Evolutionary conservation across 2,329 filamentous ascomycete genomes (phyloP).

Genomic region (Cladobotryum mycophilum): DNA sequence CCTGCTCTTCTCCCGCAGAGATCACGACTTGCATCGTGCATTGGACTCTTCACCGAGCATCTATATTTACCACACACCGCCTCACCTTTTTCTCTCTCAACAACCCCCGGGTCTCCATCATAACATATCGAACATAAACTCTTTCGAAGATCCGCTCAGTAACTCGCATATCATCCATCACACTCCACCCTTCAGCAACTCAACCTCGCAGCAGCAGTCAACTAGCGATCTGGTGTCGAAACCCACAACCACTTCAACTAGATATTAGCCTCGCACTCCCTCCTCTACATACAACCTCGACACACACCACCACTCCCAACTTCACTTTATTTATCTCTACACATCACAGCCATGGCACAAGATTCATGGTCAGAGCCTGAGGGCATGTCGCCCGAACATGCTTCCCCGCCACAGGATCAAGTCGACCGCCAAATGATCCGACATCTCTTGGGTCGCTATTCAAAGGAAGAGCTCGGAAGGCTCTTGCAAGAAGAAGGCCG

Average conservation of each 20-base stretch:
- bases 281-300: neutral
- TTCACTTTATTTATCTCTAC: neutral
- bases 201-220: too few species aligned
- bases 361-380: slow-evolving; percentile 27
- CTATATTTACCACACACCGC: slow-evolving; percentile 2
- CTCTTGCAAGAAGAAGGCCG: slow-evolving; percentile 28
- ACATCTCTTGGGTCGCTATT: slow-evolving; percentile 28
- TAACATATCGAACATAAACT: neutral
- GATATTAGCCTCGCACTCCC: neutral
- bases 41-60: neutral
- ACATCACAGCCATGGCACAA: slow-evolving; percentile 20
- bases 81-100: neutral
- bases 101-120: neutral
- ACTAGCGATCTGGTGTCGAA: too few species aligned
- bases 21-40: neutral
- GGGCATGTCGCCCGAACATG: slow-evolving; percentile 22
- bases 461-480: slow-evolving; percentile 25
- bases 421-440: slow-evolving; percentile 30
- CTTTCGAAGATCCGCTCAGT: neutral
- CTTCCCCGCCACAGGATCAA: slow-evolving; percentile 20
- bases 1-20: slow-evolving; percentile 2
- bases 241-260: too few species aligned
- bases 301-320: neutral
- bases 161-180: neutral
- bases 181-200: neutral